These are phyloP conservation scores for Coemansia sp. DNA, from an alignment of 192 early-diverging fungal genomes.

Conservation along the genomic window DNA sequence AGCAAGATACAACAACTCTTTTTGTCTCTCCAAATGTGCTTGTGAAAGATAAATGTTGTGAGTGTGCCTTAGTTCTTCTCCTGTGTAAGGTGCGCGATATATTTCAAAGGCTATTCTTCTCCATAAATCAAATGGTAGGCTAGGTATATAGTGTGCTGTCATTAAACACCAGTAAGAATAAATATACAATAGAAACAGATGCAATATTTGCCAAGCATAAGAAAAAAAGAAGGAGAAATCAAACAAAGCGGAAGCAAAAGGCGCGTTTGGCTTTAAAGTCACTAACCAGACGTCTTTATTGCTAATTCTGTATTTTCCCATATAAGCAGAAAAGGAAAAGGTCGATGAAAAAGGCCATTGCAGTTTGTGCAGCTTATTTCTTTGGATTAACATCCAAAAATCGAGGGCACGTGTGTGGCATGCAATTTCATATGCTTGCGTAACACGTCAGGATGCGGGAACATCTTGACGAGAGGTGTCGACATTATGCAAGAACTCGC, in stretches of 20 bases:
- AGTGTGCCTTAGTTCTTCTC: too few species aligned
- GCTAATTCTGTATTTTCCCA: neutral
- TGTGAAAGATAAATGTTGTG: neutral
- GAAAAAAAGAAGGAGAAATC: constrained; percentile 2
- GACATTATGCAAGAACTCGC: too few species aligned
- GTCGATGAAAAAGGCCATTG: neutral
- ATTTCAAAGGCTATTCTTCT: constrained; percentile 4
- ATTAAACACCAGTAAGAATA: neutral
- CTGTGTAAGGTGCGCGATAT: neutral
- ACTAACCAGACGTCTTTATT: neutral
- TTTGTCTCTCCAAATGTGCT: neutral
- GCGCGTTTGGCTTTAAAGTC: neutral
- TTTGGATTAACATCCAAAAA: too few species aligned
- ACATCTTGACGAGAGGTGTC: too few species aligned
- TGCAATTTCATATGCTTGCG: too few species aligned
- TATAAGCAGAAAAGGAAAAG: neutral
- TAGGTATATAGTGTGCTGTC: neutral
- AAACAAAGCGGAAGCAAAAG: neutral
- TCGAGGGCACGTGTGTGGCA: too few species aligned
- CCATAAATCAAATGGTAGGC: constrained; percentile 9
- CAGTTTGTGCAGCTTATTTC: too few species aligned
- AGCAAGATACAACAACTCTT: constrained; percentile 1
- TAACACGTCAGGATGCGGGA: too few species aligned
- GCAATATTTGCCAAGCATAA: neutral
- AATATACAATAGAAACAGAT: neutral